Evolutionary conservation across 306 rosid species (phyloP).

Genomic region (Senna tora): DNA sequence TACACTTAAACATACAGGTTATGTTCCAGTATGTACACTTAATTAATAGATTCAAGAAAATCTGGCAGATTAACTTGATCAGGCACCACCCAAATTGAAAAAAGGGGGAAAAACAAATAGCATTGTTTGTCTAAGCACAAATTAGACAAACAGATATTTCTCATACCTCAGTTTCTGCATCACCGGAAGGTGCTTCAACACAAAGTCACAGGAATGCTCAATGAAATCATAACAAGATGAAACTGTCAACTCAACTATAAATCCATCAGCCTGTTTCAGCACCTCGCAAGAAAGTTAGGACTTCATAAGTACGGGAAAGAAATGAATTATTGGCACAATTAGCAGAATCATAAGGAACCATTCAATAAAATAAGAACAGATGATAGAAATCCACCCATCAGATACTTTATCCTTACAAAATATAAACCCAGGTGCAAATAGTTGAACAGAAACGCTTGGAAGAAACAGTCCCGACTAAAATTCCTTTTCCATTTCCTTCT

Average conservation of each 20-base stretch:
- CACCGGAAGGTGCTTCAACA: constrained; percentile 69
- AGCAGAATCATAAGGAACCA: background rate
- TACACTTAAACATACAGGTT: background rate
- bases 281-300: constrained; percentile 36
- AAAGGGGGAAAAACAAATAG: background rate
- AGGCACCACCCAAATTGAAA: constrained; percentile 16
- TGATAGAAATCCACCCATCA: background rate
- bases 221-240: constrained; percentile 87
- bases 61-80: background rate
- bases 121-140: constrained; percentile 6
- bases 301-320: background rate
- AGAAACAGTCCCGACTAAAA: background rate
- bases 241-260: constrained; percentile 64
- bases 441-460: background rate
- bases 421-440: constrained; percentile 3
- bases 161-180: constrained; percentile 81
- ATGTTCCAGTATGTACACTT: constrained; percentile 6
- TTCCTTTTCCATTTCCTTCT: background rate
- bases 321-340: background rate
- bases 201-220: constrained; percentile 75
- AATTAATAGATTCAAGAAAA: constrained; percentile 8
- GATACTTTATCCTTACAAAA: background rate
- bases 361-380: constrained; percentile 1
- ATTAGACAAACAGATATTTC: background rate
- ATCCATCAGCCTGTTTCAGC: constrained; percentile 88